Conservation (phyloP, 2,329 filamentous ascomycete genomes). For the Botrytis aclada region DNA sequence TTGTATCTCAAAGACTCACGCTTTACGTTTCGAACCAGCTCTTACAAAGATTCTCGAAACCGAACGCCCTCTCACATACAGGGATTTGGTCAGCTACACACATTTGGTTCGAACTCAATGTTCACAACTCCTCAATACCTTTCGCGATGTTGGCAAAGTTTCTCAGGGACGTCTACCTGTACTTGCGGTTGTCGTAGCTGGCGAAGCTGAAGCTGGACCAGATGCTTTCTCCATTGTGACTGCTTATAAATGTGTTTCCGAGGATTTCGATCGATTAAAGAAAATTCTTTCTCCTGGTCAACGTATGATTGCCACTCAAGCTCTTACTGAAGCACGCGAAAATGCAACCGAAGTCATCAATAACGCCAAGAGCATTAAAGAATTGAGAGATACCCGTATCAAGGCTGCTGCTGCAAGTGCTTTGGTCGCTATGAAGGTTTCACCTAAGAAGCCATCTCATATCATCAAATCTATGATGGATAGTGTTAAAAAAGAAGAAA, state of each 20-base stretch:
- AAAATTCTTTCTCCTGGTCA: constrained; percentile 87
- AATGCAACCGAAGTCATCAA: constrained; percentile 70
- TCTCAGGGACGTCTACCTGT: constrained; percentile 70
- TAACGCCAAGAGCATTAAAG: constrained; percentile 76
- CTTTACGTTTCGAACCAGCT: constrained; percentile 58
- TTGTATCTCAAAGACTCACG: constrained; percentile 47
- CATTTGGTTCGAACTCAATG: constrained; percentile 90
- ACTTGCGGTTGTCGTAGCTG: constrained; percentile 88
- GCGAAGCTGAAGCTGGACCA: constrained; percentile 85
- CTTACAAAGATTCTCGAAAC: constrained; percentile 76
- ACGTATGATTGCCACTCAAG: constrained; percentile 75
- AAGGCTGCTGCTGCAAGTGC: constrained; percentile 83
- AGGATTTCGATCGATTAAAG: constrained; percentile 85
- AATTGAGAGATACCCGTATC: constrained; percentile 79
- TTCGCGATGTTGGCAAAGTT: constrained; percentile 86
- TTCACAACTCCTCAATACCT: constrained; percentile 83
- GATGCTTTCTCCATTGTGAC: constrained; percentile 86
- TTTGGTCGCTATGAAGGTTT: constrained; percentile 77
- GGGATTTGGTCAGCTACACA: constrained; percentile 85
- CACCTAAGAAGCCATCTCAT: constrained; percentile 89
- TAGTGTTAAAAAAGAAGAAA: constrained; percentile 93
- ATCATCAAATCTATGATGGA: constrained; percentile 99
- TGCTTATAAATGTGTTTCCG: constrained; percentile 80
- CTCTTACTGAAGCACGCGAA: constrained; percentile 72
- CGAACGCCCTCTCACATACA: constrained; percentile 78